Evolutionary conservation across 2,329 filamentous ascomycete species (phyloP).

Genomic region (Rhytidhysteron rufulum): DNA sequence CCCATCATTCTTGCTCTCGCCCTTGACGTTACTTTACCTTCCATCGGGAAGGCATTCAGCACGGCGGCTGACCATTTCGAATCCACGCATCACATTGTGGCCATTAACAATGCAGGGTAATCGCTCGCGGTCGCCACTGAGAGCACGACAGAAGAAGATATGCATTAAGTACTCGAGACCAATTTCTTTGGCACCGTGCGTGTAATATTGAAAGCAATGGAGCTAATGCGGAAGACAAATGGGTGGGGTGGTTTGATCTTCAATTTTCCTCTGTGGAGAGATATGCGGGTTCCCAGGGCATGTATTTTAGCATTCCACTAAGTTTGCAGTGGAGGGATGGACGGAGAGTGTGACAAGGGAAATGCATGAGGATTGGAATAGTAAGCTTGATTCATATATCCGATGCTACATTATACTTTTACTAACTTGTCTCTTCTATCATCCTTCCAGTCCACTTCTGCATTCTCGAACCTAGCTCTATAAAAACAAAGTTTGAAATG

Average conservation of each 20-base stretch:
- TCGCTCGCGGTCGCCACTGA: conserved; percentile 23
- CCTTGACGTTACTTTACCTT: conserved; percentile 47
- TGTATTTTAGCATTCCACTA: conserved; percentile 18
- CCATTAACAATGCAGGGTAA: conserved; percentile 9
- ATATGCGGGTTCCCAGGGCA: background rate
- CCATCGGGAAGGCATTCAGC: conserved; percentile 35
- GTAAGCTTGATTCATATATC: background rate
- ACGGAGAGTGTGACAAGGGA: conserved; percentile 43
- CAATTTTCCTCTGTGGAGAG: background rate
- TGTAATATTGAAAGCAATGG: conserved; percentile 32
- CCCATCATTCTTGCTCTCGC: conserved; percentile 43
- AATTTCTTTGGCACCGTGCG: conserved; percentile 40
- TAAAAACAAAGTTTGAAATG: conserved; percentile 35
- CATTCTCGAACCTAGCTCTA: conserved; percentile 37
- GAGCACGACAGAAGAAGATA: conserved; percentile 25
- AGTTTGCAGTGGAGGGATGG: conserved; percentile 46
- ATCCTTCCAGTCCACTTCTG: conserved; percentile 33
- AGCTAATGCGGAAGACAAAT: conserved; percentile 30
- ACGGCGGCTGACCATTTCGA: conserved; percentile 41
- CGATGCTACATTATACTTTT: background rate
- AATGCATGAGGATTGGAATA: conserved; percentile 22
- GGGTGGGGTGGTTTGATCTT: background rate
- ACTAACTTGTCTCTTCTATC: background rate
- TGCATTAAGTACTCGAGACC: conserved; percentile 35
- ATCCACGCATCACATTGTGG: background rate